Evolutionary conservation across 202 grass and related monocot genomes (phyloP).

Genomic region (Panicum virgatum): DNA sequence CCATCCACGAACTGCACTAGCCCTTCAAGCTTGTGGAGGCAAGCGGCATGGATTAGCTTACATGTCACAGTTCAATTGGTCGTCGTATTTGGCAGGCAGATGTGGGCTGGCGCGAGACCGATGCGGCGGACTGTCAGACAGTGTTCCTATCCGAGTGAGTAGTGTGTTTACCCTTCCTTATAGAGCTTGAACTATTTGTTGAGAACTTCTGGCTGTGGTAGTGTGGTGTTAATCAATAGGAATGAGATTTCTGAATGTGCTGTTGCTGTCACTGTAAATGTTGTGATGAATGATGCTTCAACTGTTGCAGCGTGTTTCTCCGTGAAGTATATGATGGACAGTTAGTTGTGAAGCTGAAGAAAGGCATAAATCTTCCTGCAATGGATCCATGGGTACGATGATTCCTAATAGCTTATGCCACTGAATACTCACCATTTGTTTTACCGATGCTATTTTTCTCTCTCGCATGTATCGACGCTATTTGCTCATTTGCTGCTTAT

Average conservation of each 20-base stretch:
- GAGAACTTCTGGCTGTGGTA: neutral
- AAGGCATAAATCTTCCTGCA: conserved; percentile 71
- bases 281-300: neutral
- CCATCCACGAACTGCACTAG: neutral
- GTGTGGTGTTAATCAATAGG: no score
- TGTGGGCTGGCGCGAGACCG: conserved; percentile 82
- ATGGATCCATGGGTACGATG: conserved; percentile 92
- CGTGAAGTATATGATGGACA: conserved; percentile 87
- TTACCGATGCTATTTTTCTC: neutral
- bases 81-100: conserved; percentile 48
- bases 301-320: conserved; percentile 71
- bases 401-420: neutral
- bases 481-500: neutral
- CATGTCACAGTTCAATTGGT: neutral
- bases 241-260: conserved; percentile 20
- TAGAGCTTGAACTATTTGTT: neutral
- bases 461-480: neutral
- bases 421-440: neutral
- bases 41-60: conserved; percentile 10
- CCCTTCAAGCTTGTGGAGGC: neutral
- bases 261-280: neutral
- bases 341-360: conserved; percentile 70
- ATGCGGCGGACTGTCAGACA: conserved; percentile 76
- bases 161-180: neutral
- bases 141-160: conserved; percentile 90